These are phyloP conservation scores for Phytophthora foliorum DNA, from an alignment of 352 stramenopile species.

Conservation along the genomic window DNA sequence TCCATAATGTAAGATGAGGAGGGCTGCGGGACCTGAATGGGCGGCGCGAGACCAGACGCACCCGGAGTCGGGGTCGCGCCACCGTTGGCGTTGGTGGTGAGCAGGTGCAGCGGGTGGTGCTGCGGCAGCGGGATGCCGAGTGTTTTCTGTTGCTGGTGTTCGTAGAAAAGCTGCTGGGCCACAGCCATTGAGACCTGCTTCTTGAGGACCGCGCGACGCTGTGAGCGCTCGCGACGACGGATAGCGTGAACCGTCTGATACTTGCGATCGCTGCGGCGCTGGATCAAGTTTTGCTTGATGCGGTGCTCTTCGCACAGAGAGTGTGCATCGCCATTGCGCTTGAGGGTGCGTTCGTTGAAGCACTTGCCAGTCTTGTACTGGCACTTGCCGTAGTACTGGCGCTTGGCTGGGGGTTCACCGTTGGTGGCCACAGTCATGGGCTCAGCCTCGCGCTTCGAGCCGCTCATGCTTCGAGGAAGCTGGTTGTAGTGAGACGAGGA, in stretches of 20 bases:
- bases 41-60: constrained; percentile 39
- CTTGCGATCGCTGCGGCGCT: constrained; percentile 87
- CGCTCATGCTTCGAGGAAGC: constrained; percentile 7
- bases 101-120: constrained; percentile 49
- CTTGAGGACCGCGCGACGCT: constrained; percentile 82
- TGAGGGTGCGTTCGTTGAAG: constrained; percentile 88
- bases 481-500: constrained; percentile 12
- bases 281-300: constrained; percentile 88
- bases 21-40: constrained; percentile 53
- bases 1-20: constrained; percentile 19
- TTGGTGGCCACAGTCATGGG: constrained; percentile 4
- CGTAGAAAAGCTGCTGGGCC: constrained; percentile 82
- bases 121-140: constrained; percentile 45
- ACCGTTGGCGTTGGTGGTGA: constrained; percentile 15
- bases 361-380: constrained; percentile 92
- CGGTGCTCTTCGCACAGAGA: constrained; percentile 88
- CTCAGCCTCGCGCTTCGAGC: constrained; percentile 32
- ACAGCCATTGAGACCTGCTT: constrained; percentile 86
- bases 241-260: constrained; percentile 89
- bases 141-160: constrained; percentile 84
- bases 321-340: constrained; percentile 85
- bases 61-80: background rate
- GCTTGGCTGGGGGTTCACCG: constrained; percentile 23
- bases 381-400: constrained; percentile 80
- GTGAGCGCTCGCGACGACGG: constrained; percentile 79